phyloP scores from a whole-genome alignment of 257 asterid genomes.

The Solanum pimpinellifolium region DNA sequence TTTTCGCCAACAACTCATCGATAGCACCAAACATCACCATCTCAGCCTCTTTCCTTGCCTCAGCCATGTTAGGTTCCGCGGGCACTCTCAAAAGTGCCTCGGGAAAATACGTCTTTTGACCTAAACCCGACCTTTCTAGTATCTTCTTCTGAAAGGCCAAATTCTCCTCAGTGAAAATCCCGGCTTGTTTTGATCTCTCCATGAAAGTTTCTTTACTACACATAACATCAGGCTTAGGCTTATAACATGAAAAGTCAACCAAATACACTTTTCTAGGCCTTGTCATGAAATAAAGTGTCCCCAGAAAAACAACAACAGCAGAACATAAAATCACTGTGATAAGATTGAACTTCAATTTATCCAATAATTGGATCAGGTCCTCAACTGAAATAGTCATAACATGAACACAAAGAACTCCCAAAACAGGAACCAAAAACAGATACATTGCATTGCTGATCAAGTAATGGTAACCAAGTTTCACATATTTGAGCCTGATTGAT shows the following conservation, averaged over 20 bases:
- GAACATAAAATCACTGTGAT: neutral
- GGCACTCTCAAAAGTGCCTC: constrained; percentile 6
- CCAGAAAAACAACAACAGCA: constrained; percentile 7
- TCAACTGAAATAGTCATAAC: constrained; percentile 3
- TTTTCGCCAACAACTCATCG: constrained; percentile 31
- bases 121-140: constrained; percentile 20
- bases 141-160: constrained; percentile 18
- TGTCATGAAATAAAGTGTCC: constrained; percentile 4
- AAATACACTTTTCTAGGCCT: constrained; percentile 23
- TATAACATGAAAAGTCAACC: constrained; percentile 26
- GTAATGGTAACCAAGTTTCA: constrained; percentile 30
- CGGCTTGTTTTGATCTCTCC: neutral
- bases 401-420: constrained; percentile 4
- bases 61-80: constrained; percentile 14
- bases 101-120: constrained; percentile 9
- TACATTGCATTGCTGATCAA: constrained; percentile 19
- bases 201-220: neutral
- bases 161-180: constrained; percentile 13
- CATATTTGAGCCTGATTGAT: constrained; percentile 32
- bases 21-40: constrained; percentile 34
- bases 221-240: constrained; percentile 16
- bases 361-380: constrained; percentile 6
- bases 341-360: constrained; percentile 8
- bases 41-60: constrained; percentile 32
- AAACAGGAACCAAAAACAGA: constrained; percentile 9